Percentiles rank a stretch among this genome's conserved stretches.
Conservation (phyloP, 306 rosid genomes). For the Macrotyloma uniflorum region DNA sequence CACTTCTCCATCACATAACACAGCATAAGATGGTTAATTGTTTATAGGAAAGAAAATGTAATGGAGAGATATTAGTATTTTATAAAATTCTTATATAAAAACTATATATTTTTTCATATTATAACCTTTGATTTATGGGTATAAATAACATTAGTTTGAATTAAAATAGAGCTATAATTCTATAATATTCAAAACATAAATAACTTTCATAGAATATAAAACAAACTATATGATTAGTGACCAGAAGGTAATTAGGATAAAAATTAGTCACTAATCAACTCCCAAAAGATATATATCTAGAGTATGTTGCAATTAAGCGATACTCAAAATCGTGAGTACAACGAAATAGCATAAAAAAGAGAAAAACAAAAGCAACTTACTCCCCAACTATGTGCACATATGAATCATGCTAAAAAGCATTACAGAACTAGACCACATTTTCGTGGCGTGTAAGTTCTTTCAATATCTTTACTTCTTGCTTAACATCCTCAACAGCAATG, state of each 20-base stretch:
- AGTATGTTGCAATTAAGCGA: background rate
- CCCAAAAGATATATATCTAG: slow-evolving; percentile 21
- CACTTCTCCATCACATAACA: slow-evolving; percentile 98
- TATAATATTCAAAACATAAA: too few relatives aligned
- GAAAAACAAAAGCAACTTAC: slow-evolving; percentile 54
- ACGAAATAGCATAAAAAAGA: slow-evolving; percentile 18
- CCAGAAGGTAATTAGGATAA: background rate
- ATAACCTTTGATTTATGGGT: too few relatives aligned
- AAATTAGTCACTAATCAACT: background rate
- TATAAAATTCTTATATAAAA: too few relatives aligned
- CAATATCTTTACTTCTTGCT: slow-evolving; percentile 92
- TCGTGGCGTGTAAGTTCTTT: slow-evolving; percentile 89
- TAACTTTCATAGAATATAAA: too few relatives aligned
- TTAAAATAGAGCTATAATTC: too few relatives aligned
- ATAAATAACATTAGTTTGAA: too few relatives aligned
- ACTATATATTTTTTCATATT: too few relatives aligned
- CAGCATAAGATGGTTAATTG: slow-evolving; percentile 54
- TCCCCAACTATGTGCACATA: slow-evolving; percentile 97
- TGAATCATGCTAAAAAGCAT: slow-evolving; percentile 91
- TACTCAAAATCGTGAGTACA: slow-evolving; percentile 25
- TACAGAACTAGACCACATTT: slow-evolving; percentile 82
- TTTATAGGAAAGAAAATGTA: too few relatives aligned
- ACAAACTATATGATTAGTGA: too few relatives aligned
- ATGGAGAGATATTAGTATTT: too few relatives aligned
- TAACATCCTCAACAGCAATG: slow-evolving; percentile 96